Evolutionary conservation across 495 filamentous ascomycete genomes (phyloP), one percentile per base, ranked within the genome.

Genomic region (Hypoxylon perforatum): DNA sequence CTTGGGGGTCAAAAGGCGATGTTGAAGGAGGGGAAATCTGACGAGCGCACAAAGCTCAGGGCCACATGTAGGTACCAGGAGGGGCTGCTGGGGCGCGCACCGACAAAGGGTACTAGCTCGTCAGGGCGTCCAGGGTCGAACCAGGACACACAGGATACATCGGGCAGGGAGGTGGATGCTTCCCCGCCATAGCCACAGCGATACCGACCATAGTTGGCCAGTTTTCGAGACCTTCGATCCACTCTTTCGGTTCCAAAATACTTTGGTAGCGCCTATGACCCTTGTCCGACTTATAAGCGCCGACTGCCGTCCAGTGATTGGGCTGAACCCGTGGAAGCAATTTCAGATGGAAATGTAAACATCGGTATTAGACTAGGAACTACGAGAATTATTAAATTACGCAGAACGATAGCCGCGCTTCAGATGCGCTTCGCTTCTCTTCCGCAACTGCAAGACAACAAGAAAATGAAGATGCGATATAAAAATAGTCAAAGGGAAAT

Each of bases 261-360:
- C 30, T 10, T 9, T 33, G 47, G 60, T 53, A 57, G 68, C 57
- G 57, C 64, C 61, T 60, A 19, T 9, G 30, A 1, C 60, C 59
- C 65, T 46, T 51, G 35, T 14, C 45, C 48, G 56, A 57, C 69
- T 45, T 67, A 48, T 73, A 72, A 63, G 68, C 71, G 68, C 71
- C 50, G 47, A 50, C 47, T 64, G 48, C 55, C 23, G 38, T 36
- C 18, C 19, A 35, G 5, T 71, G 57, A 71, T 73, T 73, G 67
- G 67, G 18, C 42, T 55, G 47, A 6, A 35, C 19, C 1, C 11
- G 19, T 6, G 5, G 3, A 46, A 35, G 21, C 15, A 53, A 63
- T 67, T 36, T 57, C 33, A 57, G 17, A 44, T 21, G 45, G 18
- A 30, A 66, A 30, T 46, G n/a, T 44, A n/a, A 48, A 48, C 25